phyloP scores from a whole-genome alignment of 176 grass and related monocot species.

The Hyparrhenia diplandra region DNA sequence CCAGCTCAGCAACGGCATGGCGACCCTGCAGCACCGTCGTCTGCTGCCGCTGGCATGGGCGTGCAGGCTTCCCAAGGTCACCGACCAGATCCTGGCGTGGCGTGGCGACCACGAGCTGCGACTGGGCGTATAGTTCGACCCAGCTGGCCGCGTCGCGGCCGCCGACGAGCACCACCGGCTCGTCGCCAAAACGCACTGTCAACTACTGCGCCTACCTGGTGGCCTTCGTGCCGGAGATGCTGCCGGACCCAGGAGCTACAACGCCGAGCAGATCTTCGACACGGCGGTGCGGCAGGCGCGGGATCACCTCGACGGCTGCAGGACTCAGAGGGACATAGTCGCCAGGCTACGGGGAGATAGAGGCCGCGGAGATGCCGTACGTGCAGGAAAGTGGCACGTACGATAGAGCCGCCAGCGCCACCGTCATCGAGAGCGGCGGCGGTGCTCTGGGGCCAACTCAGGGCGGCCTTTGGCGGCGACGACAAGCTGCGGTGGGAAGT shows the following conservation, averaged over 20 bases:
- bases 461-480: not conserved
- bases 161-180: conserved; percentile 5
- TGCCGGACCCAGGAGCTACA: conserved; percentile 51
- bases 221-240: conserved; percentile 55
- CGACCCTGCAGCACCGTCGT: not conserved
- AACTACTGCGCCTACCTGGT: conserved; percentile 58
- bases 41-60: conserved; percentile 8
- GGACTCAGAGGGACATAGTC: not conserved
- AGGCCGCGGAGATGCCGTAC: not conserved
- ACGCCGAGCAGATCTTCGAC: conserved; percentile 54
- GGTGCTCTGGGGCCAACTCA: conserved; percentile 30
- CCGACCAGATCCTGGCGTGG: conserved; percentile 52
- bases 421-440: conserved; percentile 33
- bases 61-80: conserved; percentile 27
- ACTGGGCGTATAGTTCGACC: not conserved
- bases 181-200: conserved; percentile 32
- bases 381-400: not conserved
- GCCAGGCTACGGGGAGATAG: conserved; percentile 1
- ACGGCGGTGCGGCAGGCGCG: conserved; percentile 45
- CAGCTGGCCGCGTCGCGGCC: not conserved
- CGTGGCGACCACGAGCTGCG: conserved; percentile 44
- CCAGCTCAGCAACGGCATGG: conserved; percentile 3
- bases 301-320: conserved; percentile 26
- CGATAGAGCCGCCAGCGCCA: not conserved
- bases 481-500: conserved; percentile 20